phyloP scores from a whole-genome alignment of 2,329 filamentous ascomycete species.

The Dothistroma septosporum region DNA sequence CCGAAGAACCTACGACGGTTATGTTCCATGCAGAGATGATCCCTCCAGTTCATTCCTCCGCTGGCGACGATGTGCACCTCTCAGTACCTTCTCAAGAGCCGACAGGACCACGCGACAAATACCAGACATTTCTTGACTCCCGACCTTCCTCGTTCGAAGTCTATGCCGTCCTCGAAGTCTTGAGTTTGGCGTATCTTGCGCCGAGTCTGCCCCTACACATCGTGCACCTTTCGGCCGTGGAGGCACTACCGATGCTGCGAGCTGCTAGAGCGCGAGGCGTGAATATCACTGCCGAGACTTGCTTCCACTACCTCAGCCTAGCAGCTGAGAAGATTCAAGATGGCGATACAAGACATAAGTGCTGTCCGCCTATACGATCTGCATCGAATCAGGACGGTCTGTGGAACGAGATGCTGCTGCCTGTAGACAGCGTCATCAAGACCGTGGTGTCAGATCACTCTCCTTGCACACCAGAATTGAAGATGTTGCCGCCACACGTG shows the following conservation, averaged over 20 bases:
- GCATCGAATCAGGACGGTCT: constrained; percentile 77
- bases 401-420: constrained; percentile 69
- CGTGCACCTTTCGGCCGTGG: constrained; percentile 84
- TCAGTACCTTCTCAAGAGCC: constrained; percentile 66
- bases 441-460: constrained; percentile 95
- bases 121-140: constrained; percentile 87
- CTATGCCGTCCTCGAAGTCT: constrained; percentile 80
- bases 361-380: constrained; percentile 85
- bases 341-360: constrained; percentile 90
- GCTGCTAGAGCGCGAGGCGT: constrained; percentile 68
- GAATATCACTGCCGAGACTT: constrained; percentile 89
- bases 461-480: constrained; percentile 91
- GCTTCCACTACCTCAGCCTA: constrained; percentile 88
- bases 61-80: constrained; percentile 69
- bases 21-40: constrained; percentile 99
- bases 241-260: constrained; percentile 77
- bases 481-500: constrained; percentile 74
- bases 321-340: constrained; percentile 75
- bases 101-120: constrained; percentile 67
- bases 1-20: constrained; percentile 77
- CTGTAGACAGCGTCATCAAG: constrained; percentile 73
- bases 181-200: constrained; percentile 74
- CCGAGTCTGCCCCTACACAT: constrained; percentile 85
- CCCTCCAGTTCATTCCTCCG: constrained; percentile 75
- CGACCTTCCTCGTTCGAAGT: constrained; percentile 87